Base-by-base conservation (phyloP, 169 alveolate species). In the Cyclospora cayetanensis region DNA sequence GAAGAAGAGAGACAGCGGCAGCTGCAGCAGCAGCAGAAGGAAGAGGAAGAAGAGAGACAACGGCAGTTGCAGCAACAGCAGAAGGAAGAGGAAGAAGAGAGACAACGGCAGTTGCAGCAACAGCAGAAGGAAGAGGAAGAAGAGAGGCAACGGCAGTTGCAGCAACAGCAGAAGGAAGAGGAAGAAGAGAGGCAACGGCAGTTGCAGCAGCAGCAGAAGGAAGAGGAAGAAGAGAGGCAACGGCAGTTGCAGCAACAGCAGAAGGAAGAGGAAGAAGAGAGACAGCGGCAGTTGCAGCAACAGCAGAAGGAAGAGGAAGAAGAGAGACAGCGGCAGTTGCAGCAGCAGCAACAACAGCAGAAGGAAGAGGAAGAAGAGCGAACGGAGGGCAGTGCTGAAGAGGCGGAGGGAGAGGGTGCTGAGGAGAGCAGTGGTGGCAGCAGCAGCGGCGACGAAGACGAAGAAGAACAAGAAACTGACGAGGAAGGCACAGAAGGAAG, bases 151-250 rank as follows among this genome's bases (percentile, higher is more conserved):
- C n/a, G n/a, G n/a, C n/a, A n/a, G n/a, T n/a, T n/a, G n/a, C n/a
- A n/a, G n/a, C n/a, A n/a, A n/a, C n/a, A n/a, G n/a, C n/a, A n/a
- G n/a, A n/a, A n/a, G n/a, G n/a, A n/a, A n/a, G n/a, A n/a, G n/a
- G n/a, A n/a, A n/a, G n/a, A n/a, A n/a, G n/a, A n/a, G n/a, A n/a
- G n/a, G n/a, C n/a, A n/a, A n/a, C n/a, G n/a, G n/a, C n/a, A n/a
- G n/a, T n/a, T n/a, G 39, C 41, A 65, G 76, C 76, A 65, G 39
- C 76, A 65, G 76, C 76, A 65, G 76, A n/a, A 65, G 76, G 43
- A 25, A 41, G 43, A 31, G 76, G 11, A 31, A 65, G 76, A 31
- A 55, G 68, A 55, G 35, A 55, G 5, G 25, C 35, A 2, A 55
- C 35, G 25, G 2, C 5, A 55, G 25, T 25, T 22, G 5, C 68